Base-by-base conservation (phyloP, 768 basidiomycete species). In the Hebeloma cylindrosporum region DNA sequence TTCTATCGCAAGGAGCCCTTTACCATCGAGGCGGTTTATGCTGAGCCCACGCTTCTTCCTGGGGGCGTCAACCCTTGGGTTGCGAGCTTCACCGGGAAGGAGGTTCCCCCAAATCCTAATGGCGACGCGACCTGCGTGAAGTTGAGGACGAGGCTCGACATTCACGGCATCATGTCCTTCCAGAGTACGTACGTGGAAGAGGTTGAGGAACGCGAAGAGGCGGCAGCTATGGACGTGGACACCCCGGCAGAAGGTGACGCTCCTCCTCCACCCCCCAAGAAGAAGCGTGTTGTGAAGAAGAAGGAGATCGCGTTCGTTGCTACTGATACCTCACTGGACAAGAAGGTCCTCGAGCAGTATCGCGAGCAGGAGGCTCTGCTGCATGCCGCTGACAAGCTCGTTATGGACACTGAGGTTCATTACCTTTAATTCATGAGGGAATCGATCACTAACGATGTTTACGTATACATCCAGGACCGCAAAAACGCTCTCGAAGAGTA, bases 401-500 rank as follows among this genome's bases (percentile, higher is more conserved):
- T 99, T 40, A 80, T 83, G 73, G 96, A 99, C 64, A 99, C 96
- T 45, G 95, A 97, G 82, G 92, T 91, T 52, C 26, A 79, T 69
- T 48, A 26, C 34, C 14, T 14, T 20, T 39, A 56, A 3, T 8
- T 3, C 6, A 7, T 1, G 41, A 40, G 3, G 21, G 13, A 20
- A 14, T 38, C 30, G 7, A 23, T 21, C 22, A 18, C 20, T 40
- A 4, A 31, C n/a, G n/a, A 11, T 40, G 14, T 44, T 52, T 7
- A 20, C 29, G 39, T 34, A 36, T 42, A 32, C 28, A n/a, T n/a
- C n/a, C n/a, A 95, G 92, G 90, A 98, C 68, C 84, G 90, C 67
- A 99, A 97, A 74, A 99, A 99, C 63, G 93, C 94, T 3, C 83
- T 99, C 10, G 95, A 99, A 71, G 96, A 98, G 70, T 97, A 95